Evolutionary conservation across 495 filamentous ascomycete genomes (phyloP).

Genomic region (Bacidia rubella): DNA sequence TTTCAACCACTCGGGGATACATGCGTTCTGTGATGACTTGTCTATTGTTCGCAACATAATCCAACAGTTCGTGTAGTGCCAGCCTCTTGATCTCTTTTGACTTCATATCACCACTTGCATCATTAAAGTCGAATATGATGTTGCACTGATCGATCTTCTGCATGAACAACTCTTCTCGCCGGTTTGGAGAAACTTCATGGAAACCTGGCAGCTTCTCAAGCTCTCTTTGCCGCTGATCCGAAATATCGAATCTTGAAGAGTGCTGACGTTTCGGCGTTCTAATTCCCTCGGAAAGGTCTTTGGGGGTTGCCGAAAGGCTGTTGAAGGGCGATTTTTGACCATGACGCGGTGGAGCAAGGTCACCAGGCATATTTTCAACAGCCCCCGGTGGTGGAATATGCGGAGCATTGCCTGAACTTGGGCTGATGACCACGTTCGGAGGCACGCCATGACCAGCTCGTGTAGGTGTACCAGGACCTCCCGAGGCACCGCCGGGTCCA

Average conservation of each 20-base stretch:
- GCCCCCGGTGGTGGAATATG: conserved; percentile 88
- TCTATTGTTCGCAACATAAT: conserved; percentile 97
- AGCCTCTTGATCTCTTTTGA: conserved; percentile 99
- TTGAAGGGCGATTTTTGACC: conserved; percentile 86
- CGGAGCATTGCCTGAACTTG: conserved; percentile 56
- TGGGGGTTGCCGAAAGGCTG: conserved; percentile 81
- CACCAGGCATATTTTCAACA: conserved; percentile 94
- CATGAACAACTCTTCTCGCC: conserved; percentile 97
- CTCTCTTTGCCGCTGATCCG: conserved; percentile 77
- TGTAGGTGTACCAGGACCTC: conserved; percentile 53
- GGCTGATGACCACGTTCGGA: conserved; percentile 91
- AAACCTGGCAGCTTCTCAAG: conserved; percentile 97
- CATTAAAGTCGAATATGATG: conserved; percentile 99
- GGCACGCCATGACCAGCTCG: conserved; percentile 53
- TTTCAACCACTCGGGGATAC: conserved; percentile 96
- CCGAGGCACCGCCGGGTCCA: conserved; percentile 32
- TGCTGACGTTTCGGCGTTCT: conserved; percentile 91
- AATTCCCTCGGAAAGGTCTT: conserved; percentile 80
- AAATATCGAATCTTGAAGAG: conserved; percentile 95
- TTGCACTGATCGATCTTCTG: conserved; percentile 99
- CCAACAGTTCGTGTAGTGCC: conserved; percentile 88
- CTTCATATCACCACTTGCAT: conserved; percentile 96
- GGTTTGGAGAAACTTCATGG: conserved; percentile 90
- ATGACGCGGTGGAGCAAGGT: conserved; percentile 83
- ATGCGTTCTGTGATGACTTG: conserved; percentile 98